Evolutionary conservation across 768 basidiomycete species (phyloP), one percentile per base, ranked within the genome.

Genomic region (Coprinellus micaceus): DNA sequence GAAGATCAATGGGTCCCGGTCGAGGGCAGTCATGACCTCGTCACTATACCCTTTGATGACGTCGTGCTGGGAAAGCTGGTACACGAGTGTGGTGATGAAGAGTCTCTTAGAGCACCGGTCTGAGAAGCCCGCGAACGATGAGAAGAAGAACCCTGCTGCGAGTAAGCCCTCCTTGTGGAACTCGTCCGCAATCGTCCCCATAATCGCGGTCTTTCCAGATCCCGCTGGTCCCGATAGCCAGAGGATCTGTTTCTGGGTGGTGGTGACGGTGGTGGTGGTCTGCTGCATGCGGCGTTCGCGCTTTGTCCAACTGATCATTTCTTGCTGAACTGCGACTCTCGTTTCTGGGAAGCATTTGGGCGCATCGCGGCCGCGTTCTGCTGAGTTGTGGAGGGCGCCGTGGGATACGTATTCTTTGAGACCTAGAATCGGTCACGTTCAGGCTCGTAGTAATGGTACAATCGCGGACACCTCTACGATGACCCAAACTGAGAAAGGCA

Each of bases 81-180:
- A 67, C 1, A 66, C 68, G 25, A 75, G 50, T 0, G 73, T 71
- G 1, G 71, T 58, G 11, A 74, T 50, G 4, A 75, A 29, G 22
- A 7, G 59, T 29, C 54, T 60, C 2, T 62, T 64, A 5, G 62
- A 61, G 1, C 61, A 63, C 11, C 70, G 61, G 24, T 60, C 64
- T 12, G 40, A 7, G 7, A 17, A 43, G 13, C 60, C 40, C 30
- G 67, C 66, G 11, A 63, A 60, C n/a, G 67, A 58, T 0, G 67
- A 72, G 61, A 74, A 73, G 58, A 74, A 74, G 59, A 71, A 75
- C 46, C 68, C 69, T 0, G 69, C 71, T 28, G 67, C 68, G 11
- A 73, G 64, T 5, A 17, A 51, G 15, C 54, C 59, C 25, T 24
- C 22, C 29, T 44, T 57, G 53, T 40, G 61, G 26, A 65, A 60